phyloP scores from a whole-genome alignment of 2,329 filamentous ascomycete species.

The Alternaria consortialis region DNA sequence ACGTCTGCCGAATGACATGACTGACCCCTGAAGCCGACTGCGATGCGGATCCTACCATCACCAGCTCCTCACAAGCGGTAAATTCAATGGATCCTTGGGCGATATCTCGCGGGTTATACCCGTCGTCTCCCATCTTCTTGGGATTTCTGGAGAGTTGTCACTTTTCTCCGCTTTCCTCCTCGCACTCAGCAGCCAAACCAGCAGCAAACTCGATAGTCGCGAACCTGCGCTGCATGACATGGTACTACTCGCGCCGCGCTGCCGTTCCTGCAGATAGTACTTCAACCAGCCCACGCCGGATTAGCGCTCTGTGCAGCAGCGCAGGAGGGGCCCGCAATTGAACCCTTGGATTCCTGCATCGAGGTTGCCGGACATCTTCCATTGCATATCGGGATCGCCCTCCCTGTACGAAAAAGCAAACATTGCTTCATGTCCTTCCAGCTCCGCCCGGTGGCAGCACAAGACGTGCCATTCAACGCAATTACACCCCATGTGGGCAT shows the following conservation, averaged over 20 bases:
- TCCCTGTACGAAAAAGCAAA: conserved; percentile 12
- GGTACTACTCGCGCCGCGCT: conserved; percentile 12
- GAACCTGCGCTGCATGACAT: conserved; percentile 10
- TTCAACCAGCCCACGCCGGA: conserved; percentile 16
- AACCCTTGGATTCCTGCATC: conserved; percentile 21
- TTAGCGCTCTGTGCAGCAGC: conserved; percentile 21
- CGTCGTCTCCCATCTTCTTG: conserved; percentile 8
- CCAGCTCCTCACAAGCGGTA: conserved; percentile 22
- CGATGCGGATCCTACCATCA: conserved; percentile 15
- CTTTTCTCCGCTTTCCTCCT: neutral
- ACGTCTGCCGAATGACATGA: conserved; percentile 17
- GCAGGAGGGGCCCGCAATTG: conserved; percentile 25
- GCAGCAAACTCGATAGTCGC: conserved; percentile 1
- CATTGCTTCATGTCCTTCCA: conserved; percentile 19
- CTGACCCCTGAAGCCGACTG: conserved; percentile 20
- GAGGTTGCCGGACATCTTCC: conserved; percentile 16
- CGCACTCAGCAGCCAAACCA: neutral
- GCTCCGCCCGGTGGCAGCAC: conserved; percentile 20
- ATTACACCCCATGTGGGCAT: conserved; percentile 15
- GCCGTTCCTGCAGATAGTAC: conserved; percentile 20
- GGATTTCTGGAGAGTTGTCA: conserved; percentile 3
- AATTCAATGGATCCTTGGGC: conserved; percentile 18
- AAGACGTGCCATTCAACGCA: conserved; percentile 19
- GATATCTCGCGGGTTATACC: conserved; percentile 18
- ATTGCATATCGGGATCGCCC: conserved; percentile 19